Evolutionary conservation across 306 rosid genomes (phyloP), one percentile per base, ranked within the genome.

Genomic region (Pyrus bretschneideri): DNA sequence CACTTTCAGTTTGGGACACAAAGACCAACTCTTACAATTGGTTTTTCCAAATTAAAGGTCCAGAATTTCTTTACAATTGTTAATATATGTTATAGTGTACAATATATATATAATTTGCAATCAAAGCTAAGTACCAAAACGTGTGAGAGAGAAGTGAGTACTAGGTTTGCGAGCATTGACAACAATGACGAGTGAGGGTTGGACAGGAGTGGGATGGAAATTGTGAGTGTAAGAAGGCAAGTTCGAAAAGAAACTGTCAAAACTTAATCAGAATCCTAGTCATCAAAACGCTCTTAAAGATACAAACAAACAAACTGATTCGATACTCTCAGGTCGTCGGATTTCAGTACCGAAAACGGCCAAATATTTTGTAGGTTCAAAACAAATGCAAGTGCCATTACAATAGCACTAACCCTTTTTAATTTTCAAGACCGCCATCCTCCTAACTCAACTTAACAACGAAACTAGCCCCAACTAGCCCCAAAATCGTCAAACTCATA

Each of bases 291-390:
- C 42, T 38, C 42, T 38, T 38, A 38, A 38, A 38, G 9, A 38
- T 8, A 8, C 42, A 38, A 38, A 38, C 42, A 38, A 38, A 38
- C 42, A 38, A 38, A 7, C 42, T 25, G 25, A 25, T 25, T 25
- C 25, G 25, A 38, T 8, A 5, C 42, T 38, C 42, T 38, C 8
- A 38, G 10, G 51, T 45, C 25, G 25, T 25, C 25, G 25, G 25
- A 11, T 3, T n/a, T 82, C 33, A 86, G 87, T 17, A 70, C 11
- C 0, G 88, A 79, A 78, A 92, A 89, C 11, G 96, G 93, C 97
- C 93, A 93, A 1, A 85, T 30, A 66, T 80, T 86, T 63, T 85
- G 86, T 23, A 92, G 85, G 44, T 72, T 83, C 90, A 86, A 25
- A 25, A 25, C 3, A 38, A 87, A 90, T 69, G 81, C 73, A 51